Percentiles rank a stretch among this genome's conserved stretches.
Conservation (phyloP, 441 rosid species). For the Macaranga tanarius region DNA sequence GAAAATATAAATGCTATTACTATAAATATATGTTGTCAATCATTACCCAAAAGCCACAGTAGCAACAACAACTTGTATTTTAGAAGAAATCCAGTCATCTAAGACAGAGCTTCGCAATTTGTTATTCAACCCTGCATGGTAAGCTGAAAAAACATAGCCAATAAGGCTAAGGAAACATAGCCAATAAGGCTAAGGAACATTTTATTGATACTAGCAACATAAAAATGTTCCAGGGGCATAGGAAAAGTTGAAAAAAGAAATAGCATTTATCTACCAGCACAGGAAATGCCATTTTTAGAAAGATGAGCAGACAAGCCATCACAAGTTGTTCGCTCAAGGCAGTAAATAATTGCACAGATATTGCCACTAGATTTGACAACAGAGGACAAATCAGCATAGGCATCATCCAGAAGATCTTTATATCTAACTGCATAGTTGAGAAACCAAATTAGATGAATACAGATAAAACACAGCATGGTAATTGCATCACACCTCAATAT, state of each 20-base stretch:
- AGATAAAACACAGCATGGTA: neutral
- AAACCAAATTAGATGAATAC: slow-evolving; percentile 30
- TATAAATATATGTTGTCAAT: slow-evolving; percentile 21
- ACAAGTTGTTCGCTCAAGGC: slow-evolving; percentile 93
- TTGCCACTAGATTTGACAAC: slow-evolving; percentile 64
- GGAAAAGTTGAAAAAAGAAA: slow-evolving; percentile 1
- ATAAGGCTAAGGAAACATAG: slow-evolving; percentile 23
- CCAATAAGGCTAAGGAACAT: slow-evolving; percentile 22
- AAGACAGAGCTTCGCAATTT: slow-evolving; percentile 72
- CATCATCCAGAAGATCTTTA: slow-evolving; percentile 82
- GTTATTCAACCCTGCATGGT: slow-evolving; percentile 88
- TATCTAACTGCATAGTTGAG: slow-evolving; percentile 66
- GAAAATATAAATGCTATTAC: neutral
- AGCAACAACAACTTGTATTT: slow-evolving; percentile 91
- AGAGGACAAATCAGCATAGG: slow-evolving; percentile 68
- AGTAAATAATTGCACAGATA: slow-evolving; percentile 85
- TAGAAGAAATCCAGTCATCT: slow-evolving; percentile 91
- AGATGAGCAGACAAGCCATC: slow-evolving; percentile 82
- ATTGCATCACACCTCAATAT: slow-evolving; percentile 2
- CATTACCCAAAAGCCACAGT: slow-evolving; percentile 98
- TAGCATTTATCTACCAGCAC: slow-evolving; percentile 60
- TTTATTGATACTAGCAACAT: slow-evolving; percentile 4
- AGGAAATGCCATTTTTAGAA: slow-evolving; percentile 66
- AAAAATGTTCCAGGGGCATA: slow-evolving; percentile 7
- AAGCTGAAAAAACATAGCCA: slow-evolving; percentile 56